Conservation (phyloP, 768 basidiomycete genomes). For the Rhizopogon vesiculosus region DNA sequence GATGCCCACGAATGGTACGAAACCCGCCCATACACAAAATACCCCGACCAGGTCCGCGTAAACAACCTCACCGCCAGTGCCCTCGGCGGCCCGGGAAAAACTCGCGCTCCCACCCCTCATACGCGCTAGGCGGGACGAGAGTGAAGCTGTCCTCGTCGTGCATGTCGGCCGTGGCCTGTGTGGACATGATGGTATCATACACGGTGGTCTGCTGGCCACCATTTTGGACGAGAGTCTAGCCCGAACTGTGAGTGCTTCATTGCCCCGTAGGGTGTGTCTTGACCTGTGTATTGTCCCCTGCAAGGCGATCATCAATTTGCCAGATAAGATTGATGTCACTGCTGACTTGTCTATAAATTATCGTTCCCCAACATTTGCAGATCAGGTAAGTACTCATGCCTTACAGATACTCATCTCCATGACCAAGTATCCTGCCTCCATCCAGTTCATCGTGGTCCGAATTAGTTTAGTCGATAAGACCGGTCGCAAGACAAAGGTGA, state of each 20-base stretch:
- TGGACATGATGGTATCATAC: slow-evolving; percentile 92
- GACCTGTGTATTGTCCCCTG: background rate
- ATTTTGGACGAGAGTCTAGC: slow-evolving; percentile 83
- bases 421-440: background rate
- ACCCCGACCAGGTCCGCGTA: slow-evolving; percentile 68
- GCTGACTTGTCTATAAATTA: slow-evolving; percentile 75
- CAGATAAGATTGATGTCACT: slow-evolving; percentile 92
- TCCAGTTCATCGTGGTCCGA: slow-evolving; percentile 84
- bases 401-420: no score
- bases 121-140: slow-evolving; percentile 69
- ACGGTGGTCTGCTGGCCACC: slow-evolving; percentile 90
- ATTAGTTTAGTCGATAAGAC: slow-evolving; percentile 60
- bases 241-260: slow-evolving; percentile 55
- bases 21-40: slow-evolving; percentile 63
- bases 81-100: slow-evolving; percentile 82
- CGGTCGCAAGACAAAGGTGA: slow-evolving; percentile 75
- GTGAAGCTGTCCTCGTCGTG: slow-evolving; percentile 62
- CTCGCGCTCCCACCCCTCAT: slow-evolving; percentile 79
- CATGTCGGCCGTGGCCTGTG: slow-evolving; percentile 87
- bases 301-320: slow-evolving; percentile 81
- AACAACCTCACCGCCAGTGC: slow-evolving; percentile 85
- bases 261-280: background rate
- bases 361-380: slow-evolving; percentile 82
- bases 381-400: slow-evolving; percentile 51
- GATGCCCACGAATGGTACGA: slow-evolving; percentile 71